phyloP scores from a whole-genome alignment of 805 yeast genomes.

The Lachancea sp. region DNA sequence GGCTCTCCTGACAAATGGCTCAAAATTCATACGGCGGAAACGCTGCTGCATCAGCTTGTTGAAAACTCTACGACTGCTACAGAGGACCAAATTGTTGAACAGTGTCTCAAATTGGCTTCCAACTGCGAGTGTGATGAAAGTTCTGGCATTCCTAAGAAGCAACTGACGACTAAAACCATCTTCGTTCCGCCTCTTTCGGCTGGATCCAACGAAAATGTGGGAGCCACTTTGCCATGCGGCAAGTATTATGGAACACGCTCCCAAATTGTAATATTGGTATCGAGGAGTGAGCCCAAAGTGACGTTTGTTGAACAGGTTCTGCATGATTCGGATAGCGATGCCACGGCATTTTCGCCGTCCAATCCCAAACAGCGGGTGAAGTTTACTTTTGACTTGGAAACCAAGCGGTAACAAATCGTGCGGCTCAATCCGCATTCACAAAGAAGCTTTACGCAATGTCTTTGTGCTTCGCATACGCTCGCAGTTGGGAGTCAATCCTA shows the following conservation, averaged over 20 bases:
- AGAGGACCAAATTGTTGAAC: conserved; percentile 41
- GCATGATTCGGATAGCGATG: conserved; percentile 42
- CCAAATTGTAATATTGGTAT: conserved; percentile 67
- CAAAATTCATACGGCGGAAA: conserved; percentile 55
- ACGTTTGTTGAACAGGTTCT: conserved; percentile 58
- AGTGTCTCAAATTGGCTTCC: conserved; percentile 51
- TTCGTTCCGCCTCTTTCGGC: conserved; percentile 63
- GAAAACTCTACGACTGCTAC: conserved; percentile 14
- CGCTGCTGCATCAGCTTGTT: conserved; percentile 35
- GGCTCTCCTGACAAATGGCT: conserved; percentile 47
- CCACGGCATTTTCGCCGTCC: conserved; percentile 12
- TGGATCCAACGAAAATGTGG: conserved; percentile 25
- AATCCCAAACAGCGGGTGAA: conserved; percentile 20
- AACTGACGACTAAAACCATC: conserved; percentile 46
- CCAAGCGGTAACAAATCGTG: too few species aligned
- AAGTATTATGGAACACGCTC: conserved; percentile 79
- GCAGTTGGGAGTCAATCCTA: too few species aligned
- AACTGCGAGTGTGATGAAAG: conserved; percentile 20
- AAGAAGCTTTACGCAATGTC: too few species aligned
- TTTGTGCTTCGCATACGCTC: too few species aligned
- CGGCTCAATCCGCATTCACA: too few species aligned
- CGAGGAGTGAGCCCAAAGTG: conserved; percentile 40
- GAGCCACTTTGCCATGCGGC: conserved; percentile 38
- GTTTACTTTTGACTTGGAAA: conserved; percentile 10
- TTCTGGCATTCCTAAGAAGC: background rate